phyloP scores from a whole-genome alignment of 78 protist species.

The Polysphondylium violaceum region DNA sequence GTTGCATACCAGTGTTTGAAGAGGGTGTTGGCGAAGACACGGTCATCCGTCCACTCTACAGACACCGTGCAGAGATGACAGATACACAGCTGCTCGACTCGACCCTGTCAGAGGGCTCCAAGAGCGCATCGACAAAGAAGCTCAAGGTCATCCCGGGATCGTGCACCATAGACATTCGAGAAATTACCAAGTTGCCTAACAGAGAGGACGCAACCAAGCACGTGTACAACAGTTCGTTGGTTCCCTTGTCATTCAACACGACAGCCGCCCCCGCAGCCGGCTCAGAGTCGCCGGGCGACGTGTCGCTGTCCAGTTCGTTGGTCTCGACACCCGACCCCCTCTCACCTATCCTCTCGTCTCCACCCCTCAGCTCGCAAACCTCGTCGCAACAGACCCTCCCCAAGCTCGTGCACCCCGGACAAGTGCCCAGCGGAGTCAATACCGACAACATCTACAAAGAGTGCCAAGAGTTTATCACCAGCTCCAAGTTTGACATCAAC shows the following conservation, averaged over 20 bases:
- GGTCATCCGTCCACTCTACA: constrained; percentile 45
- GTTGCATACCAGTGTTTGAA: constrained; percentile 67
- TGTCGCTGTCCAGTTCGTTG: neutral
- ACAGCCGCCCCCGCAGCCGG: neutral
- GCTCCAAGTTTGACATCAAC: constrained; percentile 23
- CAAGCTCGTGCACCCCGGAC: too few species aligned
- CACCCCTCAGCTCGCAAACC: too few species aligned
- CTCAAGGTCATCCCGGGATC: constrained; percentile 62
- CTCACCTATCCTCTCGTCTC: neutral
- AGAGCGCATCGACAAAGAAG: constrained; percentile 59
- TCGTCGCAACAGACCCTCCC: too few species aligned
- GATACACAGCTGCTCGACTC: constrained; percentile 58
- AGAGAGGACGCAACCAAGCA: too few species aligned
- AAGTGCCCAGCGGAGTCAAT: neutral
- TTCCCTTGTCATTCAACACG: neutral
- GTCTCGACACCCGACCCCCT: neutral
- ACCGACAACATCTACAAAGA: constrained; percentile 10
- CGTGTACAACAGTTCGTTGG: constrained; percentile 52
- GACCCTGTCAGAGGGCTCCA: constrained; percentile 39
- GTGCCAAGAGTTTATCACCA: constrained; percentile 2
- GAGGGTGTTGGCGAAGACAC: constrained; percentile 67
- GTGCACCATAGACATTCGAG: constrained; percentile 46
- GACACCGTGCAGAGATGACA: constrained; percentile 32
- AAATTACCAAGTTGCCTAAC: constrained; percentile 10
- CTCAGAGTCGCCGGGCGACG: too few species aligned